Evolutionary conservation across 1,284 basidiomycete genomes (phyloP), one percentile per base, ranked within the genome.

Genomic region (Heterobasidion occidentale): DNA sequence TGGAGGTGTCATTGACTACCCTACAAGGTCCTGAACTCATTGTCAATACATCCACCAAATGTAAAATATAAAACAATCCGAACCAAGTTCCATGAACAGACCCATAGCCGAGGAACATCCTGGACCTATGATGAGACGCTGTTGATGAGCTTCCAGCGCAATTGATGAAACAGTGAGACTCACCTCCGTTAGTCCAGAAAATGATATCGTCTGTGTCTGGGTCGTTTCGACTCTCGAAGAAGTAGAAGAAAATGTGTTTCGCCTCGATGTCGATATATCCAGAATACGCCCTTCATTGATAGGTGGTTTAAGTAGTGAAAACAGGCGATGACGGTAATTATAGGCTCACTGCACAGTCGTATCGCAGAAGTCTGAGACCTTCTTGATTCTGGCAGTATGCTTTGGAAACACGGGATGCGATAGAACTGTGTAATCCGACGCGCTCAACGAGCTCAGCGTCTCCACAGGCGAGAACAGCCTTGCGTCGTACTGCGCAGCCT

Each of bases 171-270:
- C 27, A 27, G 27, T 27, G 27, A 27, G 27, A 27, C 27, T 27
- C 3, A 71, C 81, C 83, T 59, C 83, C 84, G 61, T 82, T 80
- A 2, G 82, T 84, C 84, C 84, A 88, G 58, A 85, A 77, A 36
- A 86, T 76, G 6, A 89, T 76, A 58, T 86, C 83, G 62, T 89
- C 85, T 46, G 71, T 79, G 36, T 77, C 74, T 1, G 88, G 88
- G 59, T 88, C 74, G 57, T 71, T 78, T 55, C 90, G 74, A 55
- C 84, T 88, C 69, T 93, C 90, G 70, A 94, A 93, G 66, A 81
- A 83, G 72, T 79, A 80, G 71, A 80, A 80, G 69, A 79, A 81
- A 33, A 79, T 68, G 48, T 74, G 73, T 61, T 73, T 71, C 54
- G 74, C 74, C 44, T 74, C 70, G 27, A 62, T 48, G 51, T 62